Percentiles rank a stretch among this genome's conserved stretches.
Evolutionary conservation across 129 eudicot genomes (phyloP).

Genomic region (Smallanthus sonchifolius): DNA sequence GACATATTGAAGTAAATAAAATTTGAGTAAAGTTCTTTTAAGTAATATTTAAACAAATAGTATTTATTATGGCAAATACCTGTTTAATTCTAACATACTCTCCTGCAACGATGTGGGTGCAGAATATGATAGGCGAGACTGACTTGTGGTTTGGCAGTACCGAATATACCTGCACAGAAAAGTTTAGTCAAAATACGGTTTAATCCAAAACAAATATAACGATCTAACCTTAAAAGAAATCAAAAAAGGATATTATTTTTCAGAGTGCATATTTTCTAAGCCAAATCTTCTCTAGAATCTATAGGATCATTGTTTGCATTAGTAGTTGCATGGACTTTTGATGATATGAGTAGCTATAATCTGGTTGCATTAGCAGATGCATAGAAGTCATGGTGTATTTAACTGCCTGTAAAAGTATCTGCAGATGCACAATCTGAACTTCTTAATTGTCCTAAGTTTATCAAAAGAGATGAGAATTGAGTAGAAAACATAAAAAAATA

Average conservation of each 20-base stretch:
- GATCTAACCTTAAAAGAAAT: background rate
- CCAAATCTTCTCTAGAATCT: conserved; percentile 73
- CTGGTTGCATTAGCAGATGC: too few species aligned
- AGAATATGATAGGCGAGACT: conserved; percentile 82
- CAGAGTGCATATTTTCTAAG: conserved; percentile 55
- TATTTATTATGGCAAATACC: conserved; percentile 39
- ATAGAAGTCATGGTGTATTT: too few species aligned
- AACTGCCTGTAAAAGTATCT: too few species aligned
- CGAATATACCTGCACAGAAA: conserved; percentile 73
- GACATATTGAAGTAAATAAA: background rate
- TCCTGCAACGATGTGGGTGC: conserved; percentile 80
- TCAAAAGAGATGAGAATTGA: too few species aligned
- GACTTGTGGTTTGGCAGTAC: conserved; percentile 76
- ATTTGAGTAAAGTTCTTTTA: background rate
- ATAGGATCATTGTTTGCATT: conserved; percentile 51
- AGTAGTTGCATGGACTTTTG: conserved; percentile 84
- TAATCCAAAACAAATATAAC: background rate
- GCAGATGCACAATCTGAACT: too few species aligned
- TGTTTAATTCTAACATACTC: conserved; percentile 89
- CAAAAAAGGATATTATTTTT: background rate
- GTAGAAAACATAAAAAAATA: too few species aligned
- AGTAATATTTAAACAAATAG: background rate
- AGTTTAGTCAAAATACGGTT: background rate
- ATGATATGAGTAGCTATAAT: conserved; percentile 85
- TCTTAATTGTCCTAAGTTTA: too few species aligned